These are phyloP conservation scores for Medicago lupulina DNA, from an alignment of 306 rosid species.

Conservation along the genomic window DNA sequence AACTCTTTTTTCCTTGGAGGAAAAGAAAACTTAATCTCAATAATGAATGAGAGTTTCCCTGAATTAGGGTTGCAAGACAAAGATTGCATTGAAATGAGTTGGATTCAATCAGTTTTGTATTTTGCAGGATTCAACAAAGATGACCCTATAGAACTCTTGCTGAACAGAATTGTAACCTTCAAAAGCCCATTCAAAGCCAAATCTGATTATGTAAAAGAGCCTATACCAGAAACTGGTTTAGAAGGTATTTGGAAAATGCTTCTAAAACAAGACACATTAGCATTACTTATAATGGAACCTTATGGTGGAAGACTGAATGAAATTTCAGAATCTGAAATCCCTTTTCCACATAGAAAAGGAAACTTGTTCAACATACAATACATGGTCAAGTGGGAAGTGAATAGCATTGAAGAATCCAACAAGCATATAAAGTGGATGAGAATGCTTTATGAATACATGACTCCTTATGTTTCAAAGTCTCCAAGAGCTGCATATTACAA, in stretches of 20 bases:
- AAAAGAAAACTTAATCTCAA: constrained; percentile 39
- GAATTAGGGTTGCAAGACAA: constrained; percentile 56
- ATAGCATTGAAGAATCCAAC: constrained; percentile 22
- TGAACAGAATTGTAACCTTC: constrained; percentile 42
- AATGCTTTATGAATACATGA: constrained; percentile 45
- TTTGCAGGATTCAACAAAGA: constrained; percentile 46
- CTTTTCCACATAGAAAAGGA: constrained; percentile 71
- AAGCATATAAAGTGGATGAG: constrained; percentile 39
- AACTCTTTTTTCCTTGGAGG: constrained; percentile 51
- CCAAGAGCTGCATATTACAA: constrained; percentile 47
- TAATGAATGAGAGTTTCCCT: constrained; percentile 59
- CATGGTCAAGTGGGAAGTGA: constrained; percentile 38
- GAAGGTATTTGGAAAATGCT: constrained; percentile 59
- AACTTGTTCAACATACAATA: constrained; percentile 52
- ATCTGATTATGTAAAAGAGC: constrained; percentile 59
- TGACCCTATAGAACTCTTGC: constrained; percentile 50
- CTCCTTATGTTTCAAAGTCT: constrained; percentile 46
- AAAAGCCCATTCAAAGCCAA: constrained; percentile 64
- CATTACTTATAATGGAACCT: constrained; percentile 54
- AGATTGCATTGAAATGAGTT: constrained; percentile 68
- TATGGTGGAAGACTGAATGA: constrained; percentile 61
- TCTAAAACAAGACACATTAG: constrained; percentile 39
- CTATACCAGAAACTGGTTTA: constrained; percentile 52
- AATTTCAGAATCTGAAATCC: constrained; percentile 50
- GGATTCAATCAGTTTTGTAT: constrained; percentile 58